Base-by-base conservation (phyloP, 768 basidiomycete species). In the Rhodosporidiobolus sp. region DNA sequence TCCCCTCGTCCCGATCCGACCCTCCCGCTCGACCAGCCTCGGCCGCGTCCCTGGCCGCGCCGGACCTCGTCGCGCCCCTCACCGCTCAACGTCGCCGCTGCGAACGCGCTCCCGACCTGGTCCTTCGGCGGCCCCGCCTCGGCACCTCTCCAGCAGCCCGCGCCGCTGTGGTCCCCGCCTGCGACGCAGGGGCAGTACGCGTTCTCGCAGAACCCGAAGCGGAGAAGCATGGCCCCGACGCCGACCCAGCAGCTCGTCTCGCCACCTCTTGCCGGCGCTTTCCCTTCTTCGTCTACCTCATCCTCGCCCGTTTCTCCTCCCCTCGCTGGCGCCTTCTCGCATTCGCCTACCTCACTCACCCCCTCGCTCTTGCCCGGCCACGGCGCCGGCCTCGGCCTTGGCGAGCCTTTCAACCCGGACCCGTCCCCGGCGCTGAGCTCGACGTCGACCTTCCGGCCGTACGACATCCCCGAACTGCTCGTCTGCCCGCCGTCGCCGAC, bases 401-500 rank as follows among this genome's bases (percentile, higher is more conserved):
- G 58, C 43, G 60, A 66, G 20, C 64, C 72, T 6, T 69, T 73
- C 55, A 48, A 34, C 10, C 64, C 64, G 9, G 48, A 9, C 3
- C 61, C 62, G 0, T 65, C 69, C 6, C 73, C 73, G 6, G 61
- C 73, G 0, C 49, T 67, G 26, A 69, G 68, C 56, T 19, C 73
- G 43, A 62, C 68, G 3, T 74, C 73, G 50, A 74, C 73, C 22
- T 69, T 74, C 55, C 59, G 63, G 20, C 55, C 63, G 1, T 64
- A 26, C 58, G 65, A 64, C 43, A 69, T 75, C 20, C 74, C 74
- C n/a, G 74, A 75, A 59, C 62, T 75, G 11, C 68, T 70, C 50
- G 67, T 75, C 32, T 69, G 64, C 54, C 74, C 74, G 26, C 74
- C 67, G 22, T 66, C 64, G 45, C 70, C 74, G 16, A 56, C 68